A percentile compares a stretch with the other conserved stretches of the same genome.
phyloP scores from a whole-genome alignment of 2,329 filamentous ascomycete species.

The Mycogone perniciosa region DNA sequence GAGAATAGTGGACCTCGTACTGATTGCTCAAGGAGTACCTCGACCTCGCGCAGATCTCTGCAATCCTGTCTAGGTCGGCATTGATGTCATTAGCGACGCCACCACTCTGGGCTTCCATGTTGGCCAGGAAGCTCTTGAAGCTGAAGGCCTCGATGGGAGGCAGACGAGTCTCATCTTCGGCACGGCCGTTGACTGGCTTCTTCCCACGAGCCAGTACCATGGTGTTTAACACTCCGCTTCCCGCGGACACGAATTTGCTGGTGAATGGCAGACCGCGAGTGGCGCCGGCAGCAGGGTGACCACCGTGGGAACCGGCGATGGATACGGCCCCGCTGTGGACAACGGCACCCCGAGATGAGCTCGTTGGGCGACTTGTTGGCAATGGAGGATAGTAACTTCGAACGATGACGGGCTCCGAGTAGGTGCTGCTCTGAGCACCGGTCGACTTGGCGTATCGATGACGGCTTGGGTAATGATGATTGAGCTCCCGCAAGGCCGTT shows the following conservation, averaged over 20 bases:
- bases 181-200: conserved; percentile 23
- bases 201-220: conserved; percentile 40
- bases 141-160: conserved; percentile 58
- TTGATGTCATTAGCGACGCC: conserved; percentile 47
- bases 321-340: conserved; percentile 22
- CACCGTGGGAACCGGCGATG: conserved; percentile 22
- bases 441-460: conserved; percentile 52
- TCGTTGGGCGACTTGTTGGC: conserved; percentile 27
- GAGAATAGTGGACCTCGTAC: conserved; percentile 59
- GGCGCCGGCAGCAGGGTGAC: conserved; percentile 24
- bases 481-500: conserved; percentile 55
- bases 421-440: conserved; percentile 51
- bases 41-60: conserved; percentile 60
- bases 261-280: conserved; percentile 29
- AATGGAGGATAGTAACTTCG: conserved; percentile 52
- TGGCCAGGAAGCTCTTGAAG: conserved; percentile 58
- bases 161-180: conserved; percentile 38
- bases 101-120: conserved; percentile 40
- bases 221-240: conserved; percentile 34
- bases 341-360: conserved; percentile 25
- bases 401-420: conserved; percentile 60
- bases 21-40: conserved; percentile 61
- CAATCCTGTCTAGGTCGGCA: conserved; percentile 57
- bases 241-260: conserved; percentile 24
- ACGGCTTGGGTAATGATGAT: conserved; percentile 49